These are phyloP conservation scores for Periglandula ipomoeae DNA, from an alignment of 2,329 filamentous ascomycete species.

Conservation along the genomic window DNA sequence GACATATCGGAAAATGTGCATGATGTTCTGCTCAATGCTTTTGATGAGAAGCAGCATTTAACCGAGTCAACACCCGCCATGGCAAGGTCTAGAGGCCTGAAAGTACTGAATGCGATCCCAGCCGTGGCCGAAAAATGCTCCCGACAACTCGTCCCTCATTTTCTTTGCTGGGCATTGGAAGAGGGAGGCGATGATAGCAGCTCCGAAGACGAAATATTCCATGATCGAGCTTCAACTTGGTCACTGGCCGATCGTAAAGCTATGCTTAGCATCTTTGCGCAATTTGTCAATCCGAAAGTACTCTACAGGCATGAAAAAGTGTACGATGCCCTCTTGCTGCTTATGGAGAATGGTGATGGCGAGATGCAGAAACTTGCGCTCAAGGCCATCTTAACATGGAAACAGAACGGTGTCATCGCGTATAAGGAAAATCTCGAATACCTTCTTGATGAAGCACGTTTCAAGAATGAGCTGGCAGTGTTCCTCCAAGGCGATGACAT, in stretches of 20 bases:
- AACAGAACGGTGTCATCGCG: constrained; percentile 60
- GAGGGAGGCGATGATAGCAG: constrained; percentile 31
- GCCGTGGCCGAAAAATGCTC: constrained; percentile 78
- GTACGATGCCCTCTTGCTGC: constrained; percentile 60
- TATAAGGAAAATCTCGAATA: constrained; percentile 83
- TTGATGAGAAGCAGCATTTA: constrained; percentile 53
- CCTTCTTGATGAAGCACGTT: constrained; percentile 80
- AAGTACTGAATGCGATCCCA: constrained; percentile 65
- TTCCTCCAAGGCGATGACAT: constrained; percentile 75
- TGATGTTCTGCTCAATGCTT: constrained; percentile 51
- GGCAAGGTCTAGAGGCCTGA: constrained; percentile 69
- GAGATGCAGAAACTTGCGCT: constrained; percentile 82
- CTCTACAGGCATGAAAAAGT: constrained; percentile 72
- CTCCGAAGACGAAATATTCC: constrained; percentile 24
- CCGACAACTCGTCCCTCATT: constrained; percentile 72
- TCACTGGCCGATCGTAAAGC: constrained; percentile 73
- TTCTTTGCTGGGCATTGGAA: constrained; percentile 68
- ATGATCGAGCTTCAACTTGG: constrained; percentile 43
- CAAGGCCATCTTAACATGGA: constrained; percentile 84
- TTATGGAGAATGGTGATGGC: constrained; percentile 80
- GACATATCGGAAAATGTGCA: constrained; percentile 42
- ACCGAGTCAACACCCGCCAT: constrained; percentile 41
- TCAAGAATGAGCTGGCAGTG: constrained; percentile 88
- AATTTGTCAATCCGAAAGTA: constrained; percentile 79
- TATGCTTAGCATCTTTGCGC: constrained; percentile 70